Evolutionary conservation across 208 protist species (phyloP), one percentile per base, ranked within the genome.

Genomic region (Zelonia costaricensis): DNA sequence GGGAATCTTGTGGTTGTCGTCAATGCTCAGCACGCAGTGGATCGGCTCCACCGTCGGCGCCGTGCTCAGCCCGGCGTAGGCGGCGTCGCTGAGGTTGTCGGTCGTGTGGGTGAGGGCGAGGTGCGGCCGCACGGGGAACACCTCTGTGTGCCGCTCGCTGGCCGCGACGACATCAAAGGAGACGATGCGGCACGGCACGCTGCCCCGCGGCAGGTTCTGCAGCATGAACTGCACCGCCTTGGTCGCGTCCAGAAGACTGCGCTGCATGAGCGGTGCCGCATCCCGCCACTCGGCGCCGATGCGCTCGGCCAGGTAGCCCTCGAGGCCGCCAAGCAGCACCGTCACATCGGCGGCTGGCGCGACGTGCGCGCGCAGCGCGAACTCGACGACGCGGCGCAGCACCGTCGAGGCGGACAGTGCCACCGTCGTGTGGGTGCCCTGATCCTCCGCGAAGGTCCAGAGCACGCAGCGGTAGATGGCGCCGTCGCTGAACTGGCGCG

Each of bases 401-500:
- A 92, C 81, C 23, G 61, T 64, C 0, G 83, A 74, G 35, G 84
- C 80, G 49, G 78, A 76, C 20, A 91, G 74, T 10, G 76, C 68
- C 4, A 78, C 39, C 16, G 80, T 84, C 20, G 84, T 78, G 70
- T 88, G 63, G n/a, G 68, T 63, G 18, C 74, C 76, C 23, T 64
- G 47, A 15, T 82, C 76, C 42, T 92, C 81, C 1, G 80, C 61
- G 52, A 91, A 82, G 33, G 35, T 62, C 84, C 86, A 93, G 22
- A 92, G 66, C 27, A 95, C 84, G 49, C 90, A 95, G 56, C 86
- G 80, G 70, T 93, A 88, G 54, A 93, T 86, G 58, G 78, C 75
- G 42, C 90, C 90, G 56, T 95, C 90, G 35, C 84, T 72, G 62
- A 95, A 95, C 69, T 95, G 90, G 13, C 86, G 72, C 12, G 90